phyloP scores from a whole-genome alignment of 805 yeast genomes.

The Barnettozyma californica region DNA sequence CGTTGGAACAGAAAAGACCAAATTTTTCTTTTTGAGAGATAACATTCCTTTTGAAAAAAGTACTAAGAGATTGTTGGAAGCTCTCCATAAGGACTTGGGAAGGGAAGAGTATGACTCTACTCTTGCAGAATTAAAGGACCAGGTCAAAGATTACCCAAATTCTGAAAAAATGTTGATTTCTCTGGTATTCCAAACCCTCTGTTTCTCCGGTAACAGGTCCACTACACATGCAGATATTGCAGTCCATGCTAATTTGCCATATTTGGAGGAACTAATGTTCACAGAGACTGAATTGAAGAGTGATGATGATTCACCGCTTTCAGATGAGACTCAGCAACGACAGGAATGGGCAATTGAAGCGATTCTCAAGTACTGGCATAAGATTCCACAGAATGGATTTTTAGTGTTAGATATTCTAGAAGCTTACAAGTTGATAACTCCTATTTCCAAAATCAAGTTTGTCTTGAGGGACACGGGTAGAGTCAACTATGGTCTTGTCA shows the following conservation, averaged over 20 bases:
- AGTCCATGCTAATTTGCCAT: slow-evolving; percentile 35
- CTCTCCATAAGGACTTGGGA: slow-evolving; percentile 29
- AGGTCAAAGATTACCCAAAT: slow-evolving; percentile 27
- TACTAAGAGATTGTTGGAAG: slow-evolving; percentile 34
- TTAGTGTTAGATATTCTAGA: slow-evolving; percentile 50
- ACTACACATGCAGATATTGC: slow-evolving; percentile 67
- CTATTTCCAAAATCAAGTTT: slow-evolving; percentile 37
- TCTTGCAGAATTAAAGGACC: slow-evolving; percentile 27
- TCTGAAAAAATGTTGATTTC: slow-evolving; percentile 47
- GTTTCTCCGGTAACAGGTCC: slow-evolving; percentile 84
- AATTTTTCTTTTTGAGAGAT: slow-evolving; percentile 34
- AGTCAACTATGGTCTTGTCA: slow-evolving; percentile 34
- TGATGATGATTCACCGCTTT: background rate
- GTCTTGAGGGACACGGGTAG: slow-evolving; percentile 33
- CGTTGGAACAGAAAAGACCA: slow-evolving; percentile 24
- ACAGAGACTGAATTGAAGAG: slow-evolving; percentile 1
- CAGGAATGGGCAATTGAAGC: slow-evolving; percentile 47
- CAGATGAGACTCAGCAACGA: slow-evolving; percentile 24
- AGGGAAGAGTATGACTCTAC: slow-evolving; percentile 27
- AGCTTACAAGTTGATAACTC: slow-evolving; percentile 37
- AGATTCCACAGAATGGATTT: slow-evolving; percentile 59
- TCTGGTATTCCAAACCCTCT: slow-evolving; percentile 62
- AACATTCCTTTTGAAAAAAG: slow-evolving; percentile 31
- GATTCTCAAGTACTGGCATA: slow-evolving; percentile 59
- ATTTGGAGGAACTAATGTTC: slow-evolving; percentile 29